Conservation (phyloP, 169 alveolate genomes). For the Plasmodium yoelii region DNA sequence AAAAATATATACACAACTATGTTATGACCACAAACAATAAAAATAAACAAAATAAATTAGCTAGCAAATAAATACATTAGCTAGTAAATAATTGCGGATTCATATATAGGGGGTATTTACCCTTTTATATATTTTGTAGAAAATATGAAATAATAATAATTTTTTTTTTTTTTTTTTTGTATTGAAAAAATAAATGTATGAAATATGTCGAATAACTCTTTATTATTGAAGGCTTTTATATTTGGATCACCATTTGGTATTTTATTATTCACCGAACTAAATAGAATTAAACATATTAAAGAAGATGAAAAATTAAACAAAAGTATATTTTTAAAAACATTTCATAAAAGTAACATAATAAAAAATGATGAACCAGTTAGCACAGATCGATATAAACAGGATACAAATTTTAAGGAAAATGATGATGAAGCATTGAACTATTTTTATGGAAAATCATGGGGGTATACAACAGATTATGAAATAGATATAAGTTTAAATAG, state of each 20-base stretch:
- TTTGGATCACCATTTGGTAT: slow-evolving; percentile 40
- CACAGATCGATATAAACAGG: neutral
- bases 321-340: slow-evolving; percentile 61
- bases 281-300: slow-evolving; percentile 29
- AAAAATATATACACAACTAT: no score
- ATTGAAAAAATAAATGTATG: slow-evolving; percentile 15
- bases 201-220: slow-evolving; percentile 31
- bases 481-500: slow-evolving; percentile 66
- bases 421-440: slow-evolving; percentile 58
- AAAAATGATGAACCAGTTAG: neutral
- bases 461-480: slow-evolving; percentile 76
- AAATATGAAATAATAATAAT: neutral
- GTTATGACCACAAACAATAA: no score
- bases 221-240: slow-evolving; percentile 28
- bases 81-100: no score
- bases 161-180: neutral
- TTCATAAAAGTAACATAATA: slow-evolving; percentile 18
- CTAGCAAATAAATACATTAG: no score
- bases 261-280: slow-evolving; percentile 54
- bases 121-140: neutral
- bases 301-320: slow-evolving; percentile 61
- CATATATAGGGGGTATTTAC: no score
- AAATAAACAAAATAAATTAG: no score
- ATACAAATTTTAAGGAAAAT: neutral
- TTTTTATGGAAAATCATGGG: slow-evolving; percentile 77